Evolutionary conservation across 2,329 filamentous ascomycete genomes (phyloP), one percentile per base, ranked within the genome.

Genomic region (Myriangium duriaei): DNA sequence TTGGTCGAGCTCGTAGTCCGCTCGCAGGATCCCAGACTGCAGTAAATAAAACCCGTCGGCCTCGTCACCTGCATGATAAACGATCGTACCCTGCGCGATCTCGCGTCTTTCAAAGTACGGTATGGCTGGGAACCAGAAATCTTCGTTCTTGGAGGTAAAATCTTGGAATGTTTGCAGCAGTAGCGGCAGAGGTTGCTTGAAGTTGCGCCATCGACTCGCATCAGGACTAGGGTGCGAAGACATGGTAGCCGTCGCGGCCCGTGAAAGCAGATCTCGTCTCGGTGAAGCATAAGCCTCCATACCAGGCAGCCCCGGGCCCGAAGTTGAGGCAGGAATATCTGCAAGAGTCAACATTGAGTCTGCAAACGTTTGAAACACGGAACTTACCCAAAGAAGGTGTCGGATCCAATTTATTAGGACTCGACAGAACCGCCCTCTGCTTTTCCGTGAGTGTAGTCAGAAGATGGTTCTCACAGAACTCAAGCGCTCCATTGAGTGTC

Each of bases 91-190:
- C 0, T 76, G 70, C 0, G 68, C 48, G 45, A 79, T 83, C 43
- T 80, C 74, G 44, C 73, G 73, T 31, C 75, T 74, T 28, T 65
- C 62, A 53, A 98, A 95, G 62, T 81, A 96, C 0, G 72, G 66
- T 4, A 75, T 74, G 0, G 78, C 79, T 1, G 75, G 75, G 59
- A 87, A 88, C 91, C 91, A 98, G 56, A 96, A 96, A 58, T 95
- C 87, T 57, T 94, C 86, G 52, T 88, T 91, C 57, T 82, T 77
- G 37, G 76, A 67, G 36, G 83, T 92, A 10, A 95, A 66, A 31
- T 85, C 82, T 53, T 91, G 81, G 62, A 98, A 96, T n/a, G 91
- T 84, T 56, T 95, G 88, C 15, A 98, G 71, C 58, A 98, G 84
- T 32, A 98, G 74, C 1, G 84, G 81, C 5, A 96, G 72, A 0